Evolutionary conservation across 2,329 filamentous ascomycete genomes (phyloP), one percentile per base, ranked within the genome.

Genomic region (Dactylellina leptospora): DNA sequence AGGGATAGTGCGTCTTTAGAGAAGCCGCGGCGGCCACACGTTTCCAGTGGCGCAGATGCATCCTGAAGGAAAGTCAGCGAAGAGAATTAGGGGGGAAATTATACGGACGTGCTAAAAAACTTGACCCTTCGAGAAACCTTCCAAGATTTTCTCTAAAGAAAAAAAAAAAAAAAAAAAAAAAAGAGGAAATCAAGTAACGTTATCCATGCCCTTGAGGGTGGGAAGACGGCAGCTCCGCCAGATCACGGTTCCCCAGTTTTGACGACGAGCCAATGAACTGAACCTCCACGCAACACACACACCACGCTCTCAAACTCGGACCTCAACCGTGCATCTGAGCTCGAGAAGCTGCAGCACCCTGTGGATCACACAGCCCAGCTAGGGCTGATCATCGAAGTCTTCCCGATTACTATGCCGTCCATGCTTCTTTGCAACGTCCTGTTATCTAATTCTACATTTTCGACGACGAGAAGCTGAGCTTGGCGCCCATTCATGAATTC

Each of bases 31-130:
- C 20, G 64, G 50, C 64, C 64, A 70, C 64, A 62, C 56, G 56
- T 70, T 56, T 50, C 51, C 20, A 28, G 64, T 70, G 64, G 64
- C 64, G 64, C 64, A 70, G 64, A 47, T 61, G 64, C 56, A 27
- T 27, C 13, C 20, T 36, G 28, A 50, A 48, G 13, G 10, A 22
- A 51, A 51, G n/a, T n/a, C n/a, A n/a, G n/a, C n/a, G n/a, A n/a
- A n/a, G n/a, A n/a, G n/a, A n/a, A n/a, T n/a, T n/a, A n/a, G n/a
- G n/a, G n/a, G 47, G n/a, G n/a, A 20, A 30, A 18, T n/a, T n/a
- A 30, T 28, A 13, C 13, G 8, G 47, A 54, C 38, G 16, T 23
- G 11, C 40, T 38, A 61, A 58, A 70, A 61, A 50, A 56, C 48
- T 62, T 61, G 64, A 47, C 50, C 25, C 30, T 70, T 70, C 56